phyloP scores from a whole-genome alignment of 2,329 filamentous ascomycete genomes.

The Sporothrix variecibatus region DNA sequence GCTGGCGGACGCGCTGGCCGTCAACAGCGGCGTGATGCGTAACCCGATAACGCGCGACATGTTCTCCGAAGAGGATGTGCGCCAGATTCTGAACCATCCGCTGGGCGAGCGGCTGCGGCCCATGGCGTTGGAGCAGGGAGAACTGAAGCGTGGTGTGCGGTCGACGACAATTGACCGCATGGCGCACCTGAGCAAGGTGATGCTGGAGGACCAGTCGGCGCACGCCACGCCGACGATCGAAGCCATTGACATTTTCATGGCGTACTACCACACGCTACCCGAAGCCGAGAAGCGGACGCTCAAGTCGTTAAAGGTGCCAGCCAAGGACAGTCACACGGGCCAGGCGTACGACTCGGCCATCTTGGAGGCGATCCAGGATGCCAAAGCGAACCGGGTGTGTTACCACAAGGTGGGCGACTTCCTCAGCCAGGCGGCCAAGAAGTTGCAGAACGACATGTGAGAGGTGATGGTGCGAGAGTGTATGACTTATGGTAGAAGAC shows the following conservation, averaged over 20 bases:
- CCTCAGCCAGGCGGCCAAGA: constrained; percentile 29
- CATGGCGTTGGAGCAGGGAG: constrained; percentile 32
- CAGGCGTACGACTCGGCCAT: constrained; percentile 36
- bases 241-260: constrained; percentile 36
- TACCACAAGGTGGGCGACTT: constrained; percentile 33
- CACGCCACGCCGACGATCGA: constrained; percentile 32
- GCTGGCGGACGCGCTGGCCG: constrained; percentile 34
- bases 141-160: constrained; percentile 35
- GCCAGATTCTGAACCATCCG: constrained; percentile 35
- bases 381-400: constrained; percentile 36
- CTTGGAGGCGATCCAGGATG: constrained; percentile 36
- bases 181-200: constrained; percentile 29
- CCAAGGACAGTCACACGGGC: constrained; percentile 36
- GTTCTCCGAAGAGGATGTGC: constrained; percentile 36
- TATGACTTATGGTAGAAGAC: not conserved
- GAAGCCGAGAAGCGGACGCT: constrained; percentile 34
- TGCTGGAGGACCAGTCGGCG: constrained; percentile 34
- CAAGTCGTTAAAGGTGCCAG: constrained; percentile 34
- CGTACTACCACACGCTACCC: constrained; percentile 35
- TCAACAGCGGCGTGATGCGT: constrained; percentile 36
- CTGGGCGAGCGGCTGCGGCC: constrained; percentile 34
- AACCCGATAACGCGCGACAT: constrained; percentile 37
- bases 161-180: constrained; percentile 33
- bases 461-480: not conserved
- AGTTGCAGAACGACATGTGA: constrained; percentile 13